Evolutionary conservation across 2,329 filamentous ascomycete species (phyloP), one percentile per base, ranked within the genome.

Genomic region (Plenodomus biglobosus): DNA sequence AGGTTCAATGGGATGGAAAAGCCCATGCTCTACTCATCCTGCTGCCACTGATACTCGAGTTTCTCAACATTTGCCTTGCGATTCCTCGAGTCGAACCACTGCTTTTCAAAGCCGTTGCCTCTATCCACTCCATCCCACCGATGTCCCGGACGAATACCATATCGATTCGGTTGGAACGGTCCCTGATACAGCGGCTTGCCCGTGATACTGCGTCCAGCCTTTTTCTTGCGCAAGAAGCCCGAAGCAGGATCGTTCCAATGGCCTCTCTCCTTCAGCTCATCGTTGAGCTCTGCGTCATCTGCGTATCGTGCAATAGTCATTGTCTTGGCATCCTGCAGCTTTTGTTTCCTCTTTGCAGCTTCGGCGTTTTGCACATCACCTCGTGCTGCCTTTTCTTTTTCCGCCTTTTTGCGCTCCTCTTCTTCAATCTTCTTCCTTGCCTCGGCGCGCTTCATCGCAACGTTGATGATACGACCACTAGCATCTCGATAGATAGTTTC

Each of bases 41-140:
- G 94, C 78, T 96, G 90, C 94, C 92, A 99, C 24, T 87, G 85
- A 72, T 96, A 97, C 62, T 92, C 85, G 65, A 97, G 72, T 24
- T 86, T 86, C 72, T 88, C 87, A 61, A 87, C 84, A 68, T 91
- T 85, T 63, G 85, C 84, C 59, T 83, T 83, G 59, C 84, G 78
- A 70, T 96, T 96, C 58, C 92, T 78, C 2, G 91, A 89, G 69
- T 88, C 90, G 75, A 97, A 97, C 75, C 92, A 88, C 68, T 96
- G 87, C 53, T 84, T 87, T 76, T 99, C 94, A 69, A 96, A 97
- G 0, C 92, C 92, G 74, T 90, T 99, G 17, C 90, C 81, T 57
- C 94, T 80, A 77, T 99, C 94, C 16, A 99, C 94, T 5, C 95
- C 94, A 77, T 99, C 94, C 94, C 94, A 99, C 56, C 90, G 80